phyloP scores from a whole-genome alignment of 176 grass and related monocot species.

The Saccharum spontaneum region DNA sequence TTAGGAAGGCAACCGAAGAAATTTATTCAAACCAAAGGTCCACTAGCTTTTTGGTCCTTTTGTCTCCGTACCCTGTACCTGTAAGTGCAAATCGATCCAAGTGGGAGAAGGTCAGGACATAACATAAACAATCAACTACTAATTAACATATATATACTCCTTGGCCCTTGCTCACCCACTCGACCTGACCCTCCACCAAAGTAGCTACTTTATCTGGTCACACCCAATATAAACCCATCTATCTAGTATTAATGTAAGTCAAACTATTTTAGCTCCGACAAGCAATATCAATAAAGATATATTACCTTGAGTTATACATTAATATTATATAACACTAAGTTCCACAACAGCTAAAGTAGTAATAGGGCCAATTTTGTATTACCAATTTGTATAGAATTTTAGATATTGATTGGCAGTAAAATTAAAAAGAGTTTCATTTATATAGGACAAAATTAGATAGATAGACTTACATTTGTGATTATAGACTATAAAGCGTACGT shows the following conservation, averaged over 20 bases:
- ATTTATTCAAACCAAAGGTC: conserved; percentile 26
- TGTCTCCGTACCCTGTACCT: conserved; percentile 14
- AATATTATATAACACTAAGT: background rate
- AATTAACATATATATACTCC: background rate
- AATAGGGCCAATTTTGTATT: background rate
- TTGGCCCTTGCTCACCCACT: background rate
- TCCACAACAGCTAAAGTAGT: background rate
- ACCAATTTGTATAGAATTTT: background rate
- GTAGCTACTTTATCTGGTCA: background rate
- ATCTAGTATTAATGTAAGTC: background rate
- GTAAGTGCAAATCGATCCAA: conserved; percentile 16
- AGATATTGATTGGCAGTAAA: background rate
- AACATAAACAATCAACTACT: background rate
- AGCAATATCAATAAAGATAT: background rate
- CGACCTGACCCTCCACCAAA: background rate
- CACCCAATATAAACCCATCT: background rate
- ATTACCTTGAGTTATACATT: background rate
- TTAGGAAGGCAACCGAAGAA: conserved; percentile 10
- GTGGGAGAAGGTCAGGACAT: background rate
- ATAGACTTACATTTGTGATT: background rate
- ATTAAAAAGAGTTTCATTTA: background rate
- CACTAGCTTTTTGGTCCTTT: conserved; percentile 3
- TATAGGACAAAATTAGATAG: background rate
- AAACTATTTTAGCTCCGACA: background rate
- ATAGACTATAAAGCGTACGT: background rate